Evolutionary conservation across 495 filamentous ascomycete species (phyloP), one percentile per base, ranked within the genome.

Genomic region (Haplographium delicatum): DNA sequence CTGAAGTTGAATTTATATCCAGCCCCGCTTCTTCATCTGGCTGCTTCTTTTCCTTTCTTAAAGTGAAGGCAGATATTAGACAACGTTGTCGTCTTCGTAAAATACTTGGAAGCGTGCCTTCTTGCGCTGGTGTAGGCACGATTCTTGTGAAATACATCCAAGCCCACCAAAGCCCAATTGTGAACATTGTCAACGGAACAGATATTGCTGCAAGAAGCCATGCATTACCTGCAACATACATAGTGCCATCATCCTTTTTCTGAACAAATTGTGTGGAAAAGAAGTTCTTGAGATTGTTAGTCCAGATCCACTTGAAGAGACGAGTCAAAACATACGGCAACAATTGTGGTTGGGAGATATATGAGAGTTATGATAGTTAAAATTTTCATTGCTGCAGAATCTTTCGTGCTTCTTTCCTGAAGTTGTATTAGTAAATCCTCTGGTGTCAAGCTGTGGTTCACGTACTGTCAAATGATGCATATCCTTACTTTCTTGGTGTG

Each of bases 201-300:
- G 54, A 18, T 11, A 57, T 52, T 26, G 44, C 54, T 19, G 49
- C 48, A 1, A 57, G 44, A 19, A 57, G 35, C 54, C 54, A 57
- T 4, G 31, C 35, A 30, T 49, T 49, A 6, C 20, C 18, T 0
- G 49, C 22, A 16, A 57, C 13, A n/a, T 22, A 26, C 54, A 57
- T 57, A 4, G 31, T 15, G 20, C 47, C 45, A 30, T 37, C 16
- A 10, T 35, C 22, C 13, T 39, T 25, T 5, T 26, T 52, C 39
- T 57, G 54, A 5, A 57, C 43, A n/a, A 57, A 57, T 44, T 57
- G 43, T 19, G 54, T 57, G 4, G 54, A 57, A 33, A 57, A 57
- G 25, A 52, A 52, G 22, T 51, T 57, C 44, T 56, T 20, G 4
- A 22, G 18, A 30, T 16, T 4, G 18, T 31, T 39, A 46, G 31